Conservation (phyloP, 2,329 filamentous ascomycete genomes). For the Ophiostoma novo-ulmi region DNA sequence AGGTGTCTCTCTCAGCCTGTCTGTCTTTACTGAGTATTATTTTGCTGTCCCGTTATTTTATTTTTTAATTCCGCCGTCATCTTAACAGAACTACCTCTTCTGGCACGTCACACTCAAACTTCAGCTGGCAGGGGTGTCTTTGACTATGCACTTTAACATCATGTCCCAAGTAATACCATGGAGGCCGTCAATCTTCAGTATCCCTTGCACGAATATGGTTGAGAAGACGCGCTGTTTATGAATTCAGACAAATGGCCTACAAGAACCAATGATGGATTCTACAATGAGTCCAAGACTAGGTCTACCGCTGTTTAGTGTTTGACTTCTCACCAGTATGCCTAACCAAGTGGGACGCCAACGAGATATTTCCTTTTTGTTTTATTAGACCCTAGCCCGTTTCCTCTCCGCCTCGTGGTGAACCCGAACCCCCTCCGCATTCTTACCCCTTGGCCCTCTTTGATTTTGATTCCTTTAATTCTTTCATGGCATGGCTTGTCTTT, state of each 20-base stretch:
- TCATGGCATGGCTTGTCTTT: neutral
- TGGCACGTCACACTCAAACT: slow-evolving; percentile 14
- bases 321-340: slow-evolving; percentile 10
- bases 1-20: slow-evolving; percentile 10
- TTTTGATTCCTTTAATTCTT: neutral
- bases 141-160: neutral
- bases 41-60: neutral
- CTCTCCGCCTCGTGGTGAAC: neutral
- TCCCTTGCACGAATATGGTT: neutral
- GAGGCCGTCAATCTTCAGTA: neutral
- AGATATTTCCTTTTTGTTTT: slow-evolving; percentile 17
- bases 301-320: neutral
- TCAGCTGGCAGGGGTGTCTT: slow-evolving; percentile 25
- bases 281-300: neutral
- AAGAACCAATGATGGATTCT: too few relatives aligned
- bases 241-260: too few relatives aligned
- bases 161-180: neutral
- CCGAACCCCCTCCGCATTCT: neutral
- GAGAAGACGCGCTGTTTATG: neutral
- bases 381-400: slow-evolving; percentile 6
- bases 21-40: neutral
- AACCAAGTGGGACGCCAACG: slow-evolving; percentile 19
- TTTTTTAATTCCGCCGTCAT: neutral
- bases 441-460: neutral
- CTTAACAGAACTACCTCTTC: neutral